Evolutionary conservation across 805 yeast species (phyloP).

Genomic region (Saturnispora ahearnii): DNA sequence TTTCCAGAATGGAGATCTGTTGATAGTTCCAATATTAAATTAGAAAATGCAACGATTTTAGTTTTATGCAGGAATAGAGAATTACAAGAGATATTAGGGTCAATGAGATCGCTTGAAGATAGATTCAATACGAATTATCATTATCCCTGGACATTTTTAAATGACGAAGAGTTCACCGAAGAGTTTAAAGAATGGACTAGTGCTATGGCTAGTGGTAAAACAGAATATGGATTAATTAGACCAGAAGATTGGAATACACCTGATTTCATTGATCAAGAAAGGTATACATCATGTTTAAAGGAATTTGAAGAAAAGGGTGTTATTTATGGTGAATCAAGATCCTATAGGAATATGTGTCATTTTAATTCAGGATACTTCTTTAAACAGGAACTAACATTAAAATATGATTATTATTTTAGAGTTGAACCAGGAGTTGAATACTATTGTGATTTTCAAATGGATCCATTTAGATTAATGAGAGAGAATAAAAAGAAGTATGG

Average conservation of each 20-base stretch:
- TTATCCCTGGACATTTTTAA: conserved; percentile 73
- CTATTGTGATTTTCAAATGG: conserved; percentile 81
- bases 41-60: conserved; percentile 78
- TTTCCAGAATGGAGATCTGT: conserved; percentile 17
- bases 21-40: conserved; percentile 18
- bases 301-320: conserved; percentile 39
- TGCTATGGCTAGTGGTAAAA: conserved; percentile 55
- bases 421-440: conserved; percentile 91
- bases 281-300: conserved; percentile 38
- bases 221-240: conserved; percentile 61
- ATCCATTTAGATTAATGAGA: conserved; percentile 76
- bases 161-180: conserved; percentile 59
- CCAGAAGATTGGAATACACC: conserved; percentile 74
- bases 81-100: conserved; percentile 56
- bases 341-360: conserved; percentile 91
- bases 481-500: conserved; percentile 75
- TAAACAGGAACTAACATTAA: conserved; percentile 58
- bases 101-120: conserved; percentile 75
- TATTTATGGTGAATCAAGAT: conserved; percentile 54
- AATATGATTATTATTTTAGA: conserved; percentile 88
- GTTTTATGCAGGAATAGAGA: conserved; percentile 86
- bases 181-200: conserved; percentile 54
- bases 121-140: conserved; percentile 56
- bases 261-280: conserved; percentile 51
- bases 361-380: conserved; percentile 89